Evolutionary conservation across 2,329 filamentous ascomycete genomes (phyloP), one percentile per base, ranked within the genome.

Genomic region (Cytospora piceicola): DNA sequence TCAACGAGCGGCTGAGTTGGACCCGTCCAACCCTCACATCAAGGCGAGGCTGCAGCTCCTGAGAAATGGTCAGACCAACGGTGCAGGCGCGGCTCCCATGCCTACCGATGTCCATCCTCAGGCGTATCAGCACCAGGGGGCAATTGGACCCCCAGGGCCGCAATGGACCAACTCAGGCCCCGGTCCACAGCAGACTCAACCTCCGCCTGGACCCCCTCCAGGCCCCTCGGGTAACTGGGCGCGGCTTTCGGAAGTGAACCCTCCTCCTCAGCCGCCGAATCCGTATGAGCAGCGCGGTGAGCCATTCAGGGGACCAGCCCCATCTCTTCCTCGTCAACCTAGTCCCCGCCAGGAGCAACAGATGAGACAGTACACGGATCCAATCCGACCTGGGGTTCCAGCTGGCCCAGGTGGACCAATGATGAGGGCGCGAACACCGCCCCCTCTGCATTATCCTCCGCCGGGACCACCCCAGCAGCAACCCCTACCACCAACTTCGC

Each of bases 101-200:
- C 94, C 95, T 9, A 94, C 96, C 73, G 95, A 99, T 77, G 93
- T 98, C 27, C 94, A 98, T 76, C 94, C 94, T 58, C 93, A 97
- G 74, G 92, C 94, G 8, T 98, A 98, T 73, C 93, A 97, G 77
- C 87, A 89, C 62, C 87, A 89, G 57, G 91, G 91, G 52, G 90
- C 95, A 62, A 91, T 91, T 70, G 92, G 91, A 14, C 93, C 93
- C 66, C 92, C 92, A 61, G 90, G 90, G 60, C 94, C 93, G 69
- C 91, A 96, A 76, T 98, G 94, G 94, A 92, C 91, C 69, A 90
- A 89, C 66, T 91, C 93, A 58, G 86, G 88, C 51, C 86, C 87
- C 60, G 86, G 88, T 53, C 86, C 88, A 58, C 83, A 84, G 67
- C 78, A 79, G 68, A 76, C 78, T 55, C 80, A 79, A 65, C 77